Base-by-base conservation (phyloP, 495 filamentous ascomycete species). In the Aspergillus sclerotiicarbonarius region DNA sequence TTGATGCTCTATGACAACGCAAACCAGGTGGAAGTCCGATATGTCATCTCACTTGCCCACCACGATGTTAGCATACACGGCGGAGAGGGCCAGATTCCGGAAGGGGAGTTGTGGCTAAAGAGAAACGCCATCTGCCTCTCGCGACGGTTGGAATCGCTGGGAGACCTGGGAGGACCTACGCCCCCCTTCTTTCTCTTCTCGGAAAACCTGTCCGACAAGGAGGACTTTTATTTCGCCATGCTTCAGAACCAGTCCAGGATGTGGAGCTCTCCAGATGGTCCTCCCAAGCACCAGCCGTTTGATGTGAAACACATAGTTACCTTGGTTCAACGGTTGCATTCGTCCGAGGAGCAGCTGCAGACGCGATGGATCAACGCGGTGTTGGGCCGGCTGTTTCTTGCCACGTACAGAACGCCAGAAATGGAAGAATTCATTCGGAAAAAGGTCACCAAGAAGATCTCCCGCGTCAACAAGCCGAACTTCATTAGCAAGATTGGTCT, bases 361-460 rank as follows among this genome's bases (percentile, higher is more conserved):
- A 96, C 92, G 10, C 83, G 92, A 49, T 97, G 94, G 90, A 82
- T 98, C 57, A 98, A 98, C 76, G 94, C 90, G 13, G 77, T 98
- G 56, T 77, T 96, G 39, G 91, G 93, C 12, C 82, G 94, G 46
- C 66, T 96, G 41, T 98, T 98, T 67, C 80, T 98, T 29, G 89
- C 87, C 12, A 61, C 97, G 29, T 92, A 98, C 71, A 88, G 87
- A 67, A 97, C 92, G 0, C 80, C 84, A 32, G 84, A 92, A 46
- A 71, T 96, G 48, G 89, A 97, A 68, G 82, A 87, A 51, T 81
- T 88, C 51, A 78, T 98, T 30, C 82, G 85, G 48, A 82, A 83
- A 39, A 97, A 96, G 78, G 91, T 98, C 60, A 90, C 87, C 9
- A 97, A 97, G 76, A 98, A 98, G 74, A 98, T 98, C 30, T 85